A percentile compares a stretch with the other conserved stretches of the same genome.
Conservation (phyloP, 176 grass and related monocot species). For the Microstegium vimineum region DNA sequence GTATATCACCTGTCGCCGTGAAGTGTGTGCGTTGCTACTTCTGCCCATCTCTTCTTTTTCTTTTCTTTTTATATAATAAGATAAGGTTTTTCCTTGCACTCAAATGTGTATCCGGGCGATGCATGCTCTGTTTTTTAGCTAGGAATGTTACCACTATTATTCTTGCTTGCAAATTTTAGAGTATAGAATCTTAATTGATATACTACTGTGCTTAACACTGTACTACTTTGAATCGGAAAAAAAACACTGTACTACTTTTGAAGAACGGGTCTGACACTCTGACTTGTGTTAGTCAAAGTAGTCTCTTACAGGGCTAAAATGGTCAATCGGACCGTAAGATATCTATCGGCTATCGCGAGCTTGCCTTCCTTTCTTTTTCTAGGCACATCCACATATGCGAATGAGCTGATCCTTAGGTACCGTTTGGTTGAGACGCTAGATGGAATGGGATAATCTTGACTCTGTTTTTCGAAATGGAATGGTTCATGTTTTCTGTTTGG, state of each 20-base stretch:
- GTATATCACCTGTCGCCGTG: neutral
- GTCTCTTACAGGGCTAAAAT: conserved; percentile 5
- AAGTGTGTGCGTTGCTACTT: neutral
- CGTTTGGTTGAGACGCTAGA: too few species aligned
- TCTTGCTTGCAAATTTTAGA: neutral
- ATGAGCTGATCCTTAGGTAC: neutral
- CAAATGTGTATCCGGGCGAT: neutral
- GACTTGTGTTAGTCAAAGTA: conserved; percentile 11
- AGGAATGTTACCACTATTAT: neutral
- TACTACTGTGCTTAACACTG: neutral
- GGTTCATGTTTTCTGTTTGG: too few species aligned
- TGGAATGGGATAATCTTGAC: too few species aligned
- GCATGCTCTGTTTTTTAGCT: neutral
- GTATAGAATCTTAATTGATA: neutral
- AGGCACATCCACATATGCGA: neutral
- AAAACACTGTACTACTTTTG: too few species aligned
- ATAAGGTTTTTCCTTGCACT: neutral
- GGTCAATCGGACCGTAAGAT: neutral
- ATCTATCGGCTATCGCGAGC: neutral
- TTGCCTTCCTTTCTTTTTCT: neutral
- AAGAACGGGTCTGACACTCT: neutral
- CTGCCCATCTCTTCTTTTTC: neutral
- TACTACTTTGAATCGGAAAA: too few species aligned
- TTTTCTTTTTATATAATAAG: too few species aligned
- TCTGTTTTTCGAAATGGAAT: too few species aligned